Conservation (phyloP, 2,329 filamentous ascomycete species). For the Colletotrichum brevisporum region DNA sequence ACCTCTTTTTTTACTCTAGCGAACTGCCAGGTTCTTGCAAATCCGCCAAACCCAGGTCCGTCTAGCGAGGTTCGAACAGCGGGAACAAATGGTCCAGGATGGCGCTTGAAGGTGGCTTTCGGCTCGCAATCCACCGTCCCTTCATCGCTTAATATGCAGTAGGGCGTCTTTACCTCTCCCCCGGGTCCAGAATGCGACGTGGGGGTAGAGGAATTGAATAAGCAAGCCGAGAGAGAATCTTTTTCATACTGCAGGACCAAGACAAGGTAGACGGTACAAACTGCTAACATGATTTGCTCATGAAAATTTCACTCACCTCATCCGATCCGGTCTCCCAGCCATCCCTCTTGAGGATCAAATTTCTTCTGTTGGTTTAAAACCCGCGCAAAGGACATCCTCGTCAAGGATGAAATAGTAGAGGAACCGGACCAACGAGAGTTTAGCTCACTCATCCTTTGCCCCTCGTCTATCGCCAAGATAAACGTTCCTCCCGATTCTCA, state of each 20-base stretch:
- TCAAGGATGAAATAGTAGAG: neutral
- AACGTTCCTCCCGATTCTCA: neutral
- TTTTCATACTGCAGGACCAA: neutral
- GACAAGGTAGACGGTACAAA: neutral
- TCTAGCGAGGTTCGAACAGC: neutral
- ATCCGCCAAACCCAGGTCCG: slow-evolving; percentile 1
- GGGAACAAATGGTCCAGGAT: neutral
- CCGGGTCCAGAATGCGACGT: slow-evolving; percentile 38
- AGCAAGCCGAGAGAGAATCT: neutral
- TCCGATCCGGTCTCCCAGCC: neutral
- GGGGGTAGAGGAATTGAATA: neutral
- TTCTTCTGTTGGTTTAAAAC: neutral
- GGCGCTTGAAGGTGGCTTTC: slow-evolving; percentile 5
- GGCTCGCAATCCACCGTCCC: neutral
- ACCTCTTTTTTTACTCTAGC: slow-evolving; percentile 1
- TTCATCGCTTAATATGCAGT: too few species aligned
- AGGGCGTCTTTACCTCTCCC: slow-evolving; percentile 8
- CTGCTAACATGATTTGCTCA: slow-evolving; percentile 16
- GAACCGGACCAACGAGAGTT: slow-evolving; percentile 18
- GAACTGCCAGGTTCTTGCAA: slow-evolving; percentile 10
- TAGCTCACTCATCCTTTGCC: slow-evolving; percentile 23
- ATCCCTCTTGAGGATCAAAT: neutral
- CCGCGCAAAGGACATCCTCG: neutral
- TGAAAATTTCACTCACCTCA: neutral
- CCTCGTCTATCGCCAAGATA: neutral